Conservation (phyloP, 2,329 filamentous ascomycete genomes). For the Lanzia echinophila region DNA sequence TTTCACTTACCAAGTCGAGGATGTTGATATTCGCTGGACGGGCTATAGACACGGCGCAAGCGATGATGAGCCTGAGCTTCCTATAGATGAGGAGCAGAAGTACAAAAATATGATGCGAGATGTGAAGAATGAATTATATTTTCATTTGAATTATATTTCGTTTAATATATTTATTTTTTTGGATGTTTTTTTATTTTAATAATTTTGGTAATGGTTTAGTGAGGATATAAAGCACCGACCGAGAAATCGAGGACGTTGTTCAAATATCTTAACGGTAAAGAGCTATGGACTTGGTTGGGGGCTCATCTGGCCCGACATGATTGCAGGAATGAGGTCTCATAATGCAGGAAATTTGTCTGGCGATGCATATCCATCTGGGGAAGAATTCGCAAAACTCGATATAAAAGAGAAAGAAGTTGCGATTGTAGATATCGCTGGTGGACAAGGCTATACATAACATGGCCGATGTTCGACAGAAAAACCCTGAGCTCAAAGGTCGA, state of each 20-base stretch:
- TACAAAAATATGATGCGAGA: too few species aligned
- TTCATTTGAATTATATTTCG: too few species aligned
- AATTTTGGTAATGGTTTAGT: conserved; percentile 14
- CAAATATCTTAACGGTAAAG: conserved; percentile 21
- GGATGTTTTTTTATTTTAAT: too few species aligned
- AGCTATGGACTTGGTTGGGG: conserved; percentile 22
- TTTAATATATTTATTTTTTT: too few species aligned
- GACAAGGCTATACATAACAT: conserved; percentile 20
- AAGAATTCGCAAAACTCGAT: conserved; percentile 53
- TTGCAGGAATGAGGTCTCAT: conserved; percentile 19
- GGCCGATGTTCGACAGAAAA: conserved; percentile 16
- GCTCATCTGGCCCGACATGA: conserved; percentile 22
- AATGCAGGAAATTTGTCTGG: conserved; percentile 12
- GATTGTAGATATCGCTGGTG: conserved; percentile 23
- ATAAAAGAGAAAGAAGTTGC: conserved; percentile 11
- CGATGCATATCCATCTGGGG: conserved; percentile 44
- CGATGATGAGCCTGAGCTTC: too few species aligned
- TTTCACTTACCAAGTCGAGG: too few species aligned
- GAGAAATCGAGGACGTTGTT: conserved; percentile 20
- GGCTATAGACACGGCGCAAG: too few species aligned
- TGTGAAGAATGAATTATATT: too few species aligned
- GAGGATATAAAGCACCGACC: conserved; percentile 20
- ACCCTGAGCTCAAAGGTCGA: conserved; percentile 18
- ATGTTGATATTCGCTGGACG: too few species aligned
- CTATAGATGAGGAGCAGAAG: too few species aligned